Evolutionary conservation across 1,284 basidiomycete species (phyloP), one percentile per base, ranked within the genome.

Genomic region (Ustilago cynodontis): DNA sequence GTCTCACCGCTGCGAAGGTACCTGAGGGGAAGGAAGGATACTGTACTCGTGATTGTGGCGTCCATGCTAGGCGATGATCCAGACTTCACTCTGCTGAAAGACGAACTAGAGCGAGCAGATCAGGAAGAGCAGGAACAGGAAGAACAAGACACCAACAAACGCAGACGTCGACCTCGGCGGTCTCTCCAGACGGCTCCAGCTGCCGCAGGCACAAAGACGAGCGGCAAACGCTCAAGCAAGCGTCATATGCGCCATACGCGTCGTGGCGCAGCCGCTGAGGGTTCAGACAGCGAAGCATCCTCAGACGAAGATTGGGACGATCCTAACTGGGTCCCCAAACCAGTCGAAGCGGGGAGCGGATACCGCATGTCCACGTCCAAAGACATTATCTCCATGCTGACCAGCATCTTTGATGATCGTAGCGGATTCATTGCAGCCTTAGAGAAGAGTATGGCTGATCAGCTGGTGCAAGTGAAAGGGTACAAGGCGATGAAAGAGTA

Each of bases 391-490:
- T 79, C 77, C 22, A 77, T 85, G 73, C 78, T 85, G 10, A 79
- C 83, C 4, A 75, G 72, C 52, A 85, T 85, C 75, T 85, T 85
- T 75, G 78, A 84, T 73, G 84, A 85, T 47, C 76, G 77, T 11
- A 68, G 54, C 10, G 78, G 82, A 24, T 85, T 85, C 64, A 74
- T 85, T 26, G 65, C 67, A 10, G 84, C 84, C 2, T 65, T 85
- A 24, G 84, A 85, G 59, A 68, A 77, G 52, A 81, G 77, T 59
- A 83, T 81, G 67, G 83, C 84, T 9, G 78, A 80, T 33, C 79
- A 81, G 57, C 70, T 85, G 8, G 72, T 85, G 11, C 78, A 78
- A 22, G 76, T 83, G 24, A 64, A 72, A 53, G 70, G 64, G 8
- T 85, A 85, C 51, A 71, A 78, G 16, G 72, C 78, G n/a, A 74